Evolutionary conservation across 768 basidiomycete genomes (phyloP), one percentile per base, ranked within the genome.

Genomic region (Naganishia vaughanmartiniae): DNA sequence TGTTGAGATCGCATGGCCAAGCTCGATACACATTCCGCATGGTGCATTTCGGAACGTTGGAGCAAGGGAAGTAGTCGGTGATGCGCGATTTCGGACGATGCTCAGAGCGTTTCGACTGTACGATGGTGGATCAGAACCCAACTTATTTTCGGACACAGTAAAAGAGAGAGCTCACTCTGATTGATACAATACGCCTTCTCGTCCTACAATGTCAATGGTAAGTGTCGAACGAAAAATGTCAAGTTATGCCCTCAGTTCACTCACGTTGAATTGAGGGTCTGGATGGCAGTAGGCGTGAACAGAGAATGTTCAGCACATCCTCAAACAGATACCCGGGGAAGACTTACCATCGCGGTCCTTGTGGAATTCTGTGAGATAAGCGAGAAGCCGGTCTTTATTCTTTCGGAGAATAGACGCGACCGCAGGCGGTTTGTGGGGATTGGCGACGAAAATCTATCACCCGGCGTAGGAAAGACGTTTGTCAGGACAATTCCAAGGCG

Each of bases 381-480:
- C 83, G 63, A 98, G 83, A 15, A 99, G 84, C 78, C 95, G 96
- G 24, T 95, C 93, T 85, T 91, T 93, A 83, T 99, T 99, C 75
- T 96, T 83, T 71, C 90, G 84, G 15, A 99, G 85, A 71, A 99
- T 99, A 46, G 82, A 83, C 76, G 94, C 93, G 72, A 99, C 96
- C 78, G 94, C 90, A 48, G 91, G 88, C 6, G 96, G 95, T 80
- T 99, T 99, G 88, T 96, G 96, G 33, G 96, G 96, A 80, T 99
- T 99, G 45, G 96, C 96, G 48, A 99, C 96, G 76, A 99, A 99
- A 17, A 99, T 92, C 92, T 90, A 72, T 51, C n/a, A n/a, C 4
- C 48, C 7, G 24, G 6, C 4, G 15, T 5, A 21, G 45, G 5
- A 4, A 7, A 24, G 3, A 51, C 48, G 48, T 14, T 42, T 15